Conservation (phyloP, 2,329 filamentous ascomycete genomes). For the Botrytis fragariae region DNA sequence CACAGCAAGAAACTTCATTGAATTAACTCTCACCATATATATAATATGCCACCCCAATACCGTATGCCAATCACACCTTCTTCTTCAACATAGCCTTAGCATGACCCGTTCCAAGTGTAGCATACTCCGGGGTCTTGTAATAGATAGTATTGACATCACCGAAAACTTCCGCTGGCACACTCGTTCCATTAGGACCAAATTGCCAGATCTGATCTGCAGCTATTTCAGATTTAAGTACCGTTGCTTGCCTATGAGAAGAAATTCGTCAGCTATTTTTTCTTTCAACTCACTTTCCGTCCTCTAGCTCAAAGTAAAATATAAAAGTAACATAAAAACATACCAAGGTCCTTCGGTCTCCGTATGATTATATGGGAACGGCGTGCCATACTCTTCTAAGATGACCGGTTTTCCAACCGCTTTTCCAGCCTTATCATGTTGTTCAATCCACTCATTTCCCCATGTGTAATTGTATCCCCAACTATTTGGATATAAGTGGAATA, state of each 20-base stretch:
- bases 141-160: slow-evolving; percentile 34
- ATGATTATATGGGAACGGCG: slow-evolving; percentile 31
- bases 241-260: slow-evolving; percentile 25
- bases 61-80: slow-evolving; percentile 17
- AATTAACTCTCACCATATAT: not conserved
- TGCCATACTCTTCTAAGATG: slow-evolving; percentile 43
- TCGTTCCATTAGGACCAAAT: slow-evolving; percentile 29
- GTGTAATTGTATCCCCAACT: slow-evolving; percentile 42
- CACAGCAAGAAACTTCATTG: not conserved
- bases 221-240: slow-evolving; percentile 29
- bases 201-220: slow-evolving; percentile 35
- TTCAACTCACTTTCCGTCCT: too few relatives aligned
- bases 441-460: slow-evolving; percentile 49
- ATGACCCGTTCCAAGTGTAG: slow-evolving; percentile 28
- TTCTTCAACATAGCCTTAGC: slow-evolving; percentile 30
- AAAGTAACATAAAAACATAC: not conserved
- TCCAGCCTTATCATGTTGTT: slow-evolving; percentile 44
- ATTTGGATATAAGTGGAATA: slow-evolving; percentile 51
- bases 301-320: not conserved
- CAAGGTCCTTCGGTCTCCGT: slow-evolving; percentile 28
- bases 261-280: not conserved
- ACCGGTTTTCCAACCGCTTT: slow-evolving; percentile 41
- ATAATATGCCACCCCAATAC: not conserved
- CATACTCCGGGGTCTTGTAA: slow-evolving; percentile 29
- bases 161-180: slow-evolving; percentile 22